Evolutionary conservation across 768 basidiomycete genomes (phyloP).

Genomic region (Boletellus sp.): DNA sequence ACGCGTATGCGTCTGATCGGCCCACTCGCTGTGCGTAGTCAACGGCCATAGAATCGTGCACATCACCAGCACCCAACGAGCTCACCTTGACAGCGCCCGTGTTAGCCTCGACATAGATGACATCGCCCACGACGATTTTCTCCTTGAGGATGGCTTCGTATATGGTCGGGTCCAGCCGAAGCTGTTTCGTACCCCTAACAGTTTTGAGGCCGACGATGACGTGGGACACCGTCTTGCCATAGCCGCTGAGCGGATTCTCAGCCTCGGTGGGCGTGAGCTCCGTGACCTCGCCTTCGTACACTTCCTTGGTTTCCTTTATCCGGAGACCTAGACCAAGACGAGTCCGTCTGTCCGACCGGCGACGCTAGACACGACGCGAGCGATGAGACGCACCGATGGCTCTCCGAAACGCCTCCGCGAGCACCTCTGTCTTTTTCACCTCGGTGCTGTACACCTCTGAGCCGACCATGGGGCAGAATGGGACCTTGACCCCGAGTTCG

Average conservation of each 20-base stretch:
- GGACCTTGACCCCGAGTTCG: slow-evolving; percentile 91
- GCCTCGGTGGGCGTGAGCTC: slow-evolving; percentile 95
- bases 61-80: slow-evolving; percentile 1
- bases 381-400: slow-evolving; percentile 75
- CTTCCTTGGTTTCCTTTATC: slow-evolving; percentile 99
- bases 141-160: slow-evolving; percentile 98
- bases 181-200: slow-evolving; percentile 87
- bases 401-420: slow-evolving; percentile 90
- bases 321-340: slow-evolving; percentile 55
- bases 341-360: too few species aligned
- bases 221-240: slow-evolving; percentile 98
- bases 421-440: slow-evolving; percentile 98
- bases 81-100: slow-evolving; percentile 92
- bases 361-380: too few species aligned
- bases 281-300: slow-evolving; percentile 98
- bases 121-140: slow-evolving; percentile 93
- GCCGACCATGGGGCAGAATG: slow-evolving; percentile 98
- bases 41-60: background rate
- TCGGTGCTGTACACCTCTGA: slow-evolving; percentile 95
- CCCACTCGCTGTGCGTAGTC: slow-evolving; percentile 73
- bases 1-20: slow-evolving; percentile 94
- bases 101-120: slow-evolving; percentile 91
- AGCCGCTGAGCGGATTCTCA: slow-evolving; percentile 95
- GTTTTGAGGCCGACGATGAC: slow-evolving; percentile 96
- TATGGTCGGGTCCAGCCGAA: slow-evolving; percentile 89